A percentile compares a stretch with the other conserved stretches of the same genome.
Evolutionary conservation across 139 green algal species (phyloP).

Genomic region (Tetraselmis chui): DNA sequence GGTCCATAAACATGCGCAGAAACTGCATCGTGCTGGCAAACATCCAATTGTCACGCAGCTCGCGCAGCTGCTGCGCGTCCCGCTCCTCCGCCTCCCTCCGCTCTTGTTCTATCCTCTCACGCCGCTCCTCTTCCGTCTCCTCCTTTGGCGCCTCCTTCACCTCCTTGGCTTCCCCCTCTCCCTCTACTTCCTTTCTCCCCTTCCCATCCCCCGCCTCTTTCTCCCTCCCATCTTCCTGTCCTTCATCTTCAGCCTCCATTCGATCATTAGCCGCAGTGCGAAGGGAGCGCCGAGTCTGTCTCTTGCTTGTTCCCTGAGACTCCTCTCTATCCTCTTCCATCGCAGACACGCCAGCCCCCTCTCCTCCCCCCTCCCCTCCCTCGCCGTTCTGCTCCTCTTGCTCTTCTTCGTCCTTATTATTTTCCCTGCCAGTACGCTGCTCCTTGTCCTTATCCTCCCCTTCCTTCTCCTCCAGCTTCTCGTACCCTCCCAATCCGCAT

Average conservation of each 20-base stretch:
- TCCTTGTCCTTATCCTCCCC: background rate
- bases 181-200: background rate
- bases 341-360: too few species aligned
- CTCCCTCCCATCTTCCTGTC: background rate
- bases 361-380: too few species aligned
- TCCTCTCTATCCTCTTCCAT: too few species aligned
- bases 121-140: background rate
- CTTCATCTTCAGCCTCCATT: background rate
- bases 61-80: background rate
- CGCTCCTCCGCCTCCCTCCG: background rate
- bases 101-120: background rate
- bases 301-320: too few species aligned
- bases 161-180: background rate
- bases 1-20: constrained; percentile 1
- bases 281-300: too few species aligned
- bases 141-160: background rate
- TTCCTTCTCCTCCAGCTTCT: background rate
- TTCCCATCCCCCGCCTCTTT: background rate
- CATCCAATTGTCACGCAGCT: background rate
- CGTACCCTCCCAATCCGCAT: background rate
- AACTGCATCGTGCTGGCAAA: constrained; percentile 3
- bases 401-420: background rate
- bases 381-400: too few species aligned
- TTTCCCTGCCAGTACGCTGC: background rate
- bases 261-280: background rate